Evolutionary conservation across 805 yeast genomes (phyloP).

Genomic region (Candida coleopterorum): DNA sequence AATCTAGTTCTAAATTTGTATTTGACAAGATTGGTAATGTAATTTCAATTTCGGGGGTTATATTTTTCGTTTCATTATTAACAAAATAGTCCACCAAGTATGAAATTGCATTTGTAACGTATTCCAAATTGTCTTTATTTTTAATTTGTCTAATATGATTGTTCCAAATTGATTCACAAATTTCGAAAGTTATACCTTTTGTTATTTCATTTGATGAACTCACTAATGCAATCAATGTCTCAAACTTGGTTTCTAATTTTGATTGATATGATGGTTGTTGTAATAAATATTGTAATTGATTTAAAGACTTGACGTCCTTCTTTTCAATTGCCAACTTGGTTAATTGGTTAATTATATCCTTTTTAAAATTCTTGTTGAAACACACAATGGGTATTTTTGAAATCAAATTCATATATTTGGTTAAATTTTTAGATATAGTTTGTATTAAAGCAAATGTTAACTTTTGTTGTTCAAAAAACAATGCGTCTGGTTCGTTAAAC

Average conservation of each 20-base stretch:
- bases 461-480: constrained; percentile 45
- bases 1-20: background rate
- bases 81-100: constrained; percentile 12
- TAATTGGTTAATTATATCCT: constrained; percentile 13
- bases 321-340: constrained; percentile 5
- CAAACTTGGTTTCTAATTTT: constrained; percentile 41
- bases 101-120: constrained; percentile 13
- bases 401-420: constrained; percentile 2
- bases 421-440: constrained; percentile 12
- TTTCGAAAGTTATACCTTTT: constrained; percentile 7
- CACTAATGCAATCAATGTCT: constrained; percentile 15
- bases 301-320: constrained; percentile 3
- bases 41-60: constrained; percentile 10
- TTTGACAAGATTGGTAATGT: constrained; percentile 10
- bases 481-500: constrained; percentile 23
- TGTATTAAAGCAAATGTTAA: constrained; percentile 28
- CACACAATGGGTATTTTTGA: constrained; percentile 47
- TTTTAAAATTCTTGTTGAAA: constrained; percentile 23
- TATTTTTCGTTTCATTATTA: background rate
- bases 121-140: constrained; percentile 20
- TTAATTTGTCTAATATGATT: constrained; percentile 37
- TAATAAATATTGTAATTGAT: constrained; percentile 35
- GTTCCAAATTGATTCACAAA: constrained; percentile 36
- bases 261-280: constrained; percentile 53
- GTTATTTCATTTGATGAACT: constrained; percentile 5